Conservation (phyloP, 1,284 basidiomycete species). For the Hymenochaete sp. region DNA sequence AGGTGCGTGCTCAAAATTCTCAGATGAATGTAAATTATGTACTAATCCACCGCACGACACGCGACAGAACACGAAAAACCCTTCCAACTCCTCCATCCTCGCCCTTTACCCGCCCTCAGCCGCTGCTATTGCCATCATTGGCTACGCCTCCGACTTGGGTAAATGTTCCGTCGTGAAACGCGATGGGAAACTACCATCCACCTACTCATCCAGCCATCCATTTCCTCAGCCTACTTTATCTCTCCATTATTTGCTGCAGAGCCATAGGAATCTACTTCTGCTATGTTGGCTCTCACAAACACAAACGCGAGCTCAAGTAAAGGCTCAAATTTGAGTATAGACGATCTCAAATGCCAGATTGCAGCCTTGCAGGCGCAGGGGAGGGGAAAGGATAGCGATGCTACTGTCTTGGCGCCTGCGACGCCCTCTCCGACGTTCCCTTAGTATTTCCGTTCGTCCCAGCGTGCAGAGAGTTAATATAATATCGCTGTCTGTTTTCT, state of each 20-base stretch:
- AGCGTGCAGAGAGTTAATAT: too few species aligned
- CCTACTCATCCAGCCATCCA: too few species aligned
- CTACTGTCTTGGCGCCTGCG: constrained; percentile 44
- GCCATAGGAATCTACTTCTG: too few species aligned
- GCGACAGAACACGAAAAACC: constrained; percentile 52
- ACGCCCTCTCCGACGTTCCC: constrained; percentile 56
- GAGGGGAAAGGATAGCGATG: constrained; percentile 25
- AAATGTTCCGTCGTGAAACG: constrained; percentile 70
- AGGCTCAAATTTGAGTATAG: too few species aligned
- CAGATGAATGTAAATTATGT: too few species aligned
- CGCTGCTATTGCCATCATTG: constrained; percentile 75
- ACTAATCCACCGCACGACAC: too few species aligned
- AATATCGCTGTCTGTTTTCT: too few species aligned
- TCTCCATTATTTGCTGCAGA: too few species aligned
- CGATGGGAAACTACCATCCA: constrained; percentile 76
- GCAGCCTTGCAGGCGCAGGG: constrained; percentile 37
- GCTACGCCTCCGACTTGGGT: constrained; percentile 78
- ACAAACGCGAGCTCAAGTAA: too few species aligned
- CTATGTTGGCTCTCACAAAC: too few species aligned
- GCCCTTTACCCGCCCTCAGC: constrained; percentile 81
- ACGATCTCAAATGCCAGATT: constrained; percentile 36
- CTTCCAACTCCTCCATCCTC: constrained; percentile 75
- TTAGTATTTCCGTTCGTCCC: not conserved
- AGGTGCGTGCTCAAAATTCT: constrained; percentile 38
- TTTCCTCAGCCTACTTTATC: too few species aligned